Evolutionary conservation across 2,329 filamentous ascomycete genomes (phyloP).

Genomic region (Aspergillus sp.): DNA sequence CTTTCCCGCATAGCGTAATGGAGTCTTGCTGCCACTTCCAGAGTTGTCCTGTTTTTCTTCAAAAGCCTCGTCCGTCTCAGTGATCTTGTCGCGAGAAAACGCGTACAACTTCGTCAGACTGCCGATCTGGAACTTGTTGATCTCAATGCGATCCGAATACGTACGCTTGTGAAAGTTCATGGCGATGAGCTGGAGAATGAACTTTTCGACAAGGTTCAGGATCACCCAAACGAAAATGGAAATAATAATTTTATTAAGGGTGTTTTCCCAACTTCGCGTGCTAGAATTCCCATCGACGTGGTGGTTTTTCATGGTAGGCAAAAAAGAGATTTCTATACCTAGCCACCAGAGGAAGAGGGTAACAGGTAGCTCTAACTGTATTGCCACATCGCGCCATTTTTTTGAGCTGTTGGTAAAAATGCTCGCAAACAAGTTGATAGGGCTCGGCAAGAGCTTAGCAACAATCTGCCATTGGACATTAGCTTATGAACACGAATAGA

Average conservation of each 20-base stretch:
- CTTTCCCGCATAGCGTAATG: constrained; percentile 67
- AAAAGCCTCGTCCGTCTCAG: constrained; percentile 74
- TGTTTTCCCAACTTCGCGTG: constrained; percentile 67
- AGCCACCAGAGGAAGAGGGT: constrained; percentile 93
- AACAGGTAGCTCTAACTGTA: constrained; percentile 78
- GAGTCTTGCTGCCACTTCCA: constrained; percentile 67
- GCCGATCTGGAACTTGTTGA: constrained; percentile 87
- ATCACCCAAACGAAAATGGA: constrained; percentile 75
- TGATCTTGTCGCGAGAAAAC: constrained; percentile 64
- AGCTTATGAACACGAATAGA: not conserved
- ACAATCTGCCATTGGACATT: constrained; percentile 47
- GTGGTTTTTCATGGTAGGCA: constrained; percentile 74
- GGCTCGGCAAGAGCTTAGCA: constrained; percentile 63
- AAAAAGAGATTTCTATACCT: constrained; percentile 79
- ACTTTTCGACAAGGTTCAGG: constrained; percentile 86
- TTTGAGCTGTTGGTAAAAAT: constrained; percentile 83
- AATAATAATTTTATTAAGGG: constrained; percentile 82
- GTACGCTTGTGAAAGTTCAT: constrained; percentile 90
- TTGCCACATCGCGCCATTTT: constrained; percentile 90
- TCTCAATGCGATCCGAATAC: constrained; percentile 84
- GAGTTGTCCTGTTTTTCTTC: constrained; percentile 53
- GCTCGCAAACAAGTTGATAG: constrained; percentile 64
- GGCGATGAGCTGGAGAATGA: constrained; percentile 91
- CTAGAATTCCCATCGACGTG: constrained; percentile 53
- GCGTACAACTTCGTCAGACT: constrained; percentile 64